Conservation (phyloP, 345 rosid genomes). For the Ceriops zippeliana region DNA sequence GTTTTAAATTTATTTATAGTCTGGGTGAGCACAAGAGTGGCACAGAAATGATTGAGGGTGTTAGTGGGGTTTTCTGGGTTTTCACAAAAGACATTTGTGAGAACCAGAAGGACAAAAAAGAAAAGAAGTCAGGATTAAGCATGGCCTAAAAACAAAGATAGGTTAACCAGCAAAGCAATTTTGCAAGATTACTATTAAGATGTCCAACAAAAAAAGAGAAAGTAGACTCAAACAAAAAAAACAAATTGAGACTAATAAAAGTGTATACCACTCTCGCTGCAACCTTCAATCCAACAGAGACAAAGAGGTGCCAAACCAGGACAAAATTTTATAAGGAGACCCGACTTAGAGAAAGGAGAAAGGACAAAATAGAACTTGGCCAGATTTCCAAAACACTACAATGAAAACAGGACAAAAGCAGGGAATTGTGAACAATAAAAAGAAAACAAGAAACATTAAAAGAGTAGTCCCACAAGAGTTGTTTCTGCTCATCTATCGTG, state of each 20-base stretch:
- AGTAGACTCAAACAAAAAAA: neutral
- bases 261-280: neutral
- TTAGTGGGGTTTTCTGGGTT: neutral
- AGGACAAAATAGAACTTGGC: no score
- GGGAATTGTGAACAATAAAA: neutral
- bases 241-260: no score
- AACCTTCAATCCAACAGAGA: neutral
- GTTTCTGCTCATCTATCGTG: neutral
- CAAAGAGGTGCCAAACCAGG: no score
- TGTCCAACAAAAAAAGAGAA: neutral
- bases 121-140: neutral
- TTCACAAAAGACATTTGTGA: no score
- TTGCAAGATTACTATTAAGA: neutral
- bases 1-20: neutral
- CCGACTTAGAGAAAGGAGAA: no score
- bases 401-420: conserved; percentile 6
- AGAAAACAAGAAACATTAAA: neutral
- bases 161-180: no score
- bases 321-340: no score
- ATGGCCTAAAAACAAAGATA: no score
- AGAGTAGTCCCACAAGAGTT: neutral
- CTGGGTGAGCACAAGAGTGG: neutral
- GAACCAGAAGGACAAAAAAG: neutral
- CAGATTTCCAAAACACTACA: neutral
- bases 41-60: neutral